Conservation (phyloP, 257 asterid genomes). For the Solanum habrochaites region DNA sequence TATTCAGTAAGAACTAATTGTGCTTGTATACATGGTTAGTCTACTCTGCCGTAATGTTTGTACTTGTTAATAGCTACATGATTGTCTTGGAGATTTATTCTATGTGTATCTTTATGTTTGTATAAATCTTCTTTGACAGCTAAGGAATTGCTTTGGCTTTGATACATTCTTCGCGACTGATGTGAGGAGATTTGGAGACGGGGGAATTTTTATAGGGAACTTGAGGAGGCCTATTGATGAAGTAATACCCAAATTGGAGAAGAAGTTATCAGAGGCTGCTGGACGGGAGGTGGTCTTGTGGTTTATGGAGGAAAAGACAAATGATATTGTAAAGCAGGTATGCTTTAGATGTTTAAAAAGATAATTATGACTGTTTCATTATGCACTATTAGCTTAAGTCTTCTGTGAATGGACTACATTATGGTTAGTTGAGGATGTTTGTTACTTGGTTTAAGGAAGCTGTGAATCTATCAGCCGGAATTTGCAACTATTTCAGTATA, state of each 20-base stretch:
- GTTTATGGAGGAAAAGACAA: conserved; percentile 78
- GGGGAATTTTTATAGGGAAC: conserved; percentile 81
- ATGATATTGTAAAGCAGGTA: conserved; percentile 83
- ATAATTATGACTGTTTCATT: background rate
- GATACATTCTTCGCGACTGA: conserved; percentile 81
- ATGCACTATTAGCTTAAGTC: background rate
- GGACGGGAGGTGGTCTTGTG: conserved; percentile 85
- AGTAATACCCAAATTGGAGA: conserved; percentile 79
- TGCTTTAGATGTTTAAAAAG: background rate
- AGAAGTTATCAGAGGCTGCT: conserved; percentile 78
- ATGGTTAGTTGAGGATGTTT: background rate
- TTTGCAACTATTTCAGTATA: background rate
- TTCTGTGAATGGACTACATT: background rate
- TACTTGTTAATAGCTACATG: background rate
- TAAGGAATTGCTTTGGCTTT: conserved; percentile 78
- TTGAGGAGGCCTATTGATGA: conserved; percentile 78
- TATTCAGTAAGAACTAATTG: background rate
- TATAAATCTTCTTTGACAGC: conserved; percentile 29
- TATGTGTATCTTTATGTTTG: background rate
- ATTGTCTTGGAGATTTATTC: background rate
- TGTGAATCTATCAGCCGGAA: background rate
- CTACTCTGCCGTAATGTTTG: background rate
- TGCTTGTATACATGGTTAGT: background rate
- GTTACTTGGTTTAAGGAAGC: background rate
- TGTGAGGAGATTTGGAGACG: conserved; percentile 91